Percentiles rank a stretch among this genome's conserved stretches.
Conservation (phyloP, 2,329 filamentous ascomycete species). For the Aspergillus glaucus region DNA sequence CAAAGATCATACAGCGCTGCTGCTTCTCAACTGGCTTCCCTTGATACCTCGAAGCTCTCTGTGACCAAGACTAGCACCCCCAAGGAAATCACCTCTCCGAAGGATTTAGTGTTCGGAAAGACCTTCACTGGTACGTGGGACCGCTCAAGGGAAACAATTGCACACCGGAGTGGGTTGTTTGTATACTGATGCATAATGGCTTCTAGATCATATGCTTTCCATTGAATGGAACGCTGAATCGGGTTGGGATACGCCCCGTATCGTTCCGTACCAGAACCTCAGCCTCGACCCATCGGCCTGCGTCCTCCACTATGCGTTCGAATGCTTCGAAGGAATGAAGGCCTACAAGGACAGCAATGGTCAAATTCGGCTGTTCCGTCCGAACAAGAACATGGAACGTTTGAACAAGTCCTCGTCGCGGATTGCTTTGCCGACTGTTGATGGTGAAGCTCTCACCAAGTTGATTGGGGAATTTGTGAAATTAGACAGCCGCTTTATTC, state of each 20-base stretch:
- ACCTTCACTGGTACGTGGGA: slow-evolving; percentile 70
- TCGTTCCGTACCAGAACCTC: slow-evolving; percentile 93
- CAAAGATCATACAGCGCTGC: slow-evolving; percentile 44
- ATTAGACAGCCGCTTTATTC: slow-evolving; percentile 84
- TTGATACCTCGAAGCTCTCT: slow-evolving; percentile 71
- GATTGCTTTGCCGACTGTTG: slow-evolving; percentile 87
- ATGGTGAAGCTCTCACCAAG: slow-evolving; percentile 65
- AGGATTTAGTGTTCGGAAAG: slow-evolving; percentile 82
- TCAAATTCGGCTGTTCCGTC: slow-evolving; percentile 79
- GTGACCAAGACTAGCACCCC: slow-evolving; percentile 70
- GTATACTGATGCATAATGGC: slow-evolving; percentile 13
- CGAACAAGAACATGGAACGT: slow-evolving; percentile 92
- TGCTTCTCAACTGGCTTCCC: slow-evolving; percentile 48
- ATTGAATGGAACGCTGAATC: slow-evolving; percentile 83
- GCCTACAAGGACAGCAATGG: slow-evolving; percentile 85
- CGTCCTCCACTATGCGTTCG: slow-evolving; percentile 97
- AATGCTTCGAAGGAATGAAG: slow-evolving; percentile 99
- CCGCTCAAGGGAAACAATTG: neutral
- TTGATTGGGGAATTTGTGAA: slow-evolving; percentile 74
- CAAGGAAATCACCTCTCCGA: slow-evolving; percentile 64
- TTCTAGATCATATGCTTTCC: slow-evolving; percentile 87
- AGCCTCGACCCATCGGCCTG: slow-evolving; percentile 92
- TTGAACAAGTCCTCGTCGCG: slow-evolving; percentile 86
- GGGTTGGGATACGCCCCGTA: slow-evolving; percentile 77
- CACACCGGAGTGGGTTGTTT: neutral